Evolutionary conservation across 129 eudicot genomes (phyloP).

Genomic region (Heracleum sosnowskyi): DNA sequence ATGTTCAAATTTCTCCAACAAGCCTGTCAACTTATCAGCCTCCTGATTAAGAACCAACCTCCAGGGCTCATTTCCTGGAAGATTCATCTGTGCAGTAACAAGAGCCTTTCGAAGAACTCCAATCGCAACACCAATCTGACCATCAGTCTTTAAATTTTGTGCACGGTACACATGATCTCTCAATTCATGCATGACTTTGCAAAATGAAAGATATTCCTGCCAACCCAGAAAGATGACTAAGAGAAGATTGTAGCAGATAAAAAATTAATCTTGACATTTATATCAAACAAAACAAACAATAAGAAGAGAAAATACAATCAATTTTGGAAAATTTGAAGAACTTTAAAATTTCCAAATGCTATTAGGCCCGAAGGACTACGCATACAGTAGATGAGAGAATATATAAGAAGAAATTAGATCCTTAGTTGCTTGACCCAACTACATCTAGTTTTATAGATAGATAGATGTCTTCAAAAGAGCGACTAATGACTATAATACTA

Average conservation of each 20-base stretch:
- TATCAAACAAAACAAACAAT: not conserved
- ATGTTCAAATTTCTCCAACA: constrained; percentile 43
- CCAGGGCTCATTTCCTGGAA: constrained; percentile 51
- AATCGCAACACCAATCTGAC: constrained; percentile 48
- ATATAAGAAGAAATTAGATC: not conserved
- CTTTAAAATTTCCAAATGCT: not conserved
- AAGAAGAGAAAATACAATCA: not conserved
- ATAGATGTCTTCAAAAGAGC: not conserved
- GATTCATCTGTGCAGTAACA: constrained; percentile 24
- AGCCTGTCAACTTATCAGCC: constrained; percentile 23
- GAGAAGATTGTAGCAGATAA: not conserved
- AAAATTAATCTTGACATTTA: not conserved
- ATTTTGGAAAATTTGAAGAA: not conserved
- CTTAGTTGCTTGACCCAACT: not conserved
- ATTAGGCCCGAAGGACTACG: not conserved
- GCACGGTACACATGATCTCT: constrained; percentile 46
- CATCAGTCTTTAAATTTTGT: constrained; percentile 31
- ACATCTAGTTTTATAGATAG: not conserved
- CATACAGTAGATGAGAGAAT: not conserved
- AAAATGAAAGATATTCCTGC: constrained; percentile 52
- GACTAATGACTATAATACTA: not conserved
- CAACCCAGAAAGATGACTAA: not conserved
- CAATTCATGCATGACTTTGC: constrained; percentile 46
- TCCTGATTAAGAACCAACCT: constrained; percentile 33
- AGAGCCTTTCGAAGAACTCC: constrained; percentile 42